Conservation (phyloP, 805 yeast genomes). For the Teunomyces lycoperdinae region DNA sequence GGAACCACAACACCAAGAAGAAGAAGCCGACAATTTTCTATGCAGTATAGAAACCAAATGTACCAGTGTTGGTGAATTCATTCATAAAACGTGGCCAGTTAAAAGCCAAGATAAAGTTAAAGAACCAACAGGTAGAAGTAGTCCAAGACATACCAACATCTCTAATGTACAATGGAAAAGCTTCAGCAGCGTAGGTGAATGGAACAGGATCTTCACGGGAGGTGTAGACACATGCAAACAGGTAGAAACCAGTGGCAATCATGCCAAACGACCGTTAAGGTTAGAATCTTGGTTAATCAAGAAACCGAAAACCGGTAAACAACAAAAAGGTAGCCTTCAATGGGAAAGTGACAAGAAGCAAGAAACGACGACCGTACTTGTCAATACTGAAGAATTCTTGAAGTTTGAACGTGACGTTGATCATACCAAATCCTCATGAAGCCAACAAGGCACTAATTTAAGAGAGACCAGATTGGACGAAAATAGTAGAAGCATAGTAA, state of each 20-base stretch:
- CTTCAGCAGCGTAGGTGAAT: slow-evolving; percentile 84
- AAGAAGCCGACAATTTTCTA: slow-evolving; percentile 70
- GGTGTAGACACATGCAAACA: slow-evolving; percentile 71
- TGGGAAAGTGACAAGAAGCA: slow-evolving; percentile 60
- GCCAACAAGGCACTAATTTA: slow-evolving; percentile 67
- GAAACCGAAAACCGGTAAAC: slow-evolving; percentile 69
- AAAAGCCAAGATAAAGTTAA: slow-evolving; percentile 65
- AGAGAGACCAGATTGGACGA: slow-evolving; percentile 62
- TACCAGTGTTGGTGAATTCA: slow-evolving; percentile 76
- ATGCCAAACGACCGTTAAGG: slow-evolving; percentile 58
- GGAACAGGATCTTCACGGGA: slow-evolving; percentile 90
- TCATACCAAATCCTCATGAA: slow-evolving; percentile 82
- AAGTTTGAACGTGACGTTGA: slow-evolving; percentile 75
- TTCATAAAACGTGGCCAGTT: slow-evolving; percentile 74
- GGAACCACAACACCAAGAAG: slow-evolving; percentile 65
- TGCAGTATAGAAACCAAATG: slow-evolving; percentile 85
- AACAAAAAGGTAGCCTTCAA: slow-evolving; percentile 57
- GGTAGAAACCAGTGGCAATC: slow-evolving; percentile 69
- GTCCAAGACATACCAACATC: slow-evolving; percentile 81
- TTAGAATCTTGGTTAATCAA: slow-evolving; percentile 51
- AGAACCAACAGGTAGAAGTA: slow-evolving; percentile 72
- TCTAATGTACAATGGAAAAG: slow-evolving; percentile 74
- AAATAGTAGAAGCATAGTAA: slow-evolving; percentile 76
- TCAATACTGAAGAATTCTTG: slow-evolving; percentile 84
- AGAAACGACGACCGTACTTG: slow-evolving; percentile 66